Conservation (phyloP, 495 filamentous ascomycete species). For the Annulohypoxylon bovei region DNA sequence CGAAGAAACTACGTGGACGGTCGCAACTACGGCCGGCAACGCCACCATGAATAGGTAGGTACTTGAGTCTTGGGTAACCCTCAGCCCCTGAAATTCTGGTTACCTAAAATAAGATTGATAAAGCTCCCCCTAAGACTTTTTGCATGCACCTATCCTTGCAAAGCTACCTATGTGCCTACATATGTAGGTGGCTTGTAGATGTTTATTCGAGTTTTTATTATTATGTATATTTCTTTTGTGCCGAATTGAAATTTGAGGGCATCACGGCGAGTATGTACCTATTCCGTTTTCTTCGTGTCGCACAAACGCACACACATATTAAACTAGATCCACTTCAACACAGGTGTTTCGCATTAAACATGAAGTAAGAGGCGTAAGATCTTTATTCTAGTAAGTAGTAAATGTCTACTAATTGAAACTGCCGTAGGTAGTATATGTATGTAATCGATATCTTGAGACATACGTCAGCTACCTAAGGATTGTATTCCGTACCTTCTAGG, state of each 20-base stretch:
- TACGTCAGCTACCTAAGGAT: constrained; percentile 6
- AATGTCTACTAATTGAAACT: background rate
- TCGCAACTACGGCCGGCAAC: constrained; percentile 22
- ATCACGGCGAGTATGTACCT: background rate
- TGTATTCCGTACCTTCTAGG: background rate
- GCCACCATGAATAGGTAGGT: constrained; percentile 34
- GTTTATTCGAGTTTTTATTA: background rate
- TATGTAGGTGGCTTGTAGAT: background rate
- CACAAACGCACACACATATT: background rate
- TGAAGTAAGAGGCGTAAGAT: constrained; percentile 26
- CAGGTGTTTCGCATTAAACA: constrained; percentile 14
- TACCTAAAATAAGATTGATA: constrained; percentile 27
- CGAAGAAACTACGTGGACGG: constrained; percentile 5
- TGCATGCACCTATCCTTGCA: background rate
- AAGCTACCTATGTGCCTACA: too few relatives aligned
- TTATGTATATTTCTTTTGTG: background rate
- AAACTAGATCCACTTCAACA: background rate
- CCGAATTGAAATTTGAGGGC: background rate
- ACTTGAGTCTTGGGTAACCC: background rate
- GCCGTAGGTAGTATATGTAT: background rate
- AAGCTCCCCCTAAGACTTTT: constrained; percentile 2
- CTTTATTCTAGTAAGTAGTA: background rate
- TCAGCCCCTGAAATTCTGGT: constrained; percentile 24
- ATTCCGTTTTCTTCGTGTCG: background rate
- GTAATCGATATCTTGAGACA: background rate